Evolutionary conservation across 2,329 filamentous ascomycete species (phyloP).

Genomic region (Pyrenochaeta sp.): DNA sequence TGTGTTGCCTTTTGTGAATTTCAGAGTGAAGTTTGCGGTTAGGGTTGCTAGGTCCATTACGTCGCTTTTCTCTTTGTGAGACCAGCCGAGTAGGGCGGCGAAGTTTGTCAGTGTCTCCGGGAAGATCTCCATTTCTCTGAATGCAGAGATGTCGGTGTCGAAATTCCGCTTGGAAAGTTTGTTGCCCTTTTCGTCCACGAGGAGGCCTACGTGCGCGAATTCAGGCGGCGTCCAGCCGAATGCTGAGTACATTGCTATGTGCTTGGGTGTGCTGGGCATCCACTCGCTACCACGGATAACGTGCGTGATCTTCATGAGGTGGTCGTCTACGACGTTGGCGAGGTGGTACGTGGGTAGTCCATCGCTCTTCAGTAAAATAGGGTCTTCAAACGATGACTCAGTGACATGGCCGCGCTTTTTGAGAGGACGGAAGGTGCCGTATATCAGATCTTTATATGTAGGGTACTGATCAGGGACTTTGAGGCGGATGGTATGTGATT

Average conservation of each 20-base stretch:
- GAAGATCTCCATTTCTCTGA: constrained; percentile 67
- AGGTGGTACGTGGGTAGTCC: constrained; percentile 96
- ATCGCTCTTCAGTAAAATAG: constrained; percentile 89
- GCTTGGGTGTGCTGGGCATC: constrained; percentile 91
- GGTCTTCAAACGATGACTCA: constrained; percentile 73
- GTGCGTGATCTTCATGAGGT: constrained; percentile 94
- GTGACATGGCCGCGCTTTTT: constrained; percentile 50
- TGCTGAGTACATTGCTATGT: constrained; percentile 64
- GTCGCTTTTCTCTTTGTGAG: constrained; percentile 72
- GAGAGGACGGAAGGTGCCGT: constrained; percentile 62
- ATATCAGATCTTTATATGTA: constrained; percentile 79
- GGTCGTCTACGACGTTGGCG: constrained; percentile 96
- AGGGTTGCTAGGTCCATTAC: constrained; percentile 76
- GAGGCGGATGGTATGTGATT: constrained; percentile 80
- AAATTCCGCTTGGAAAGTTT: constrained; percentile 82
- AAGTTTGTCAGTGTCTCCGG: constrained; percentile 79
- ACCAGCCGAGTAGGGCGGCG: constrained; percentile 85
- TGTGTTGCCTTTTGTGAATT: constrained; percentile 91
- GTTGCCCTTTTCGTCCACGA: constrained; percentile 57
- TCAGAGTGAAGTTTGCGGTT: constrained; percentile 78
- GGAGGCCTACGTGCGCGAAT: constrained; percentile 60
- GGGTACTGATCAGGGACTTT: constrained; percentile 69
- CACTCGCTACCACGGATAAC: constrained; percentile 96
- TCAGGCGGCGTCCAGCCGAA: constrained; percentile 59
- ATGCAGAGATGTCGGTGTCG: constrained; percentile 67